Conservation (phyloP, 805 yeast species). For the Wickerhamomyces kurtzmanii region DNA sequence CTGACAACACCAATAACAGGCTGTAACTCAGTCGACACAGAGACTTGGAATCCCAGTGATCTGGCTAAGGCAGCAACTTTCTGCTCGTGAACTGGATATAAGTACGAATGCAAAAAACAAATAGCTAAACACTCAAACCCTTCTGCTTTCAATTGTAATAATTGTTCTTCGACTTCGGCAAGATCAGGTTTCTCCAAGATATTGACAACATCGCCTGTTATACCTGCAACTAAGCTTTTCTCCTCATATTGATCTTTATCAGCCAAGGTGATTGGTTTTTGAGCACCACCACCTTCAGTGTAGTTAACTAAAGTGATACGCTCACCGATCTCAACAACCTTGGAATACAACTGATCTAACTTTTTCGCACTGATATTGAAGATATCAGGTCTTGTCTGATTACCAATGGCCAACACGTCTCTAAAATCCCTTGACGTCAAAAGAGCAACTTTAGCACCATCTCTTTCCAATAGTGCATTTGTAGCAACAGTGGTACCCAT, state of each 20-base stretch:
- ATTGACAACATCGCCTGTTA: constrained; percentile 38
- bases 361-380: constrained; percentile 33
- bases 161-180: constrained; percentile 3
- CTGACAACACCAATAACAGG: constrained; percentile 22
- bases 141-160: constrained; percentile 9
- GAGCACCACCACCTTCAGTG: constrained; percentile 29
- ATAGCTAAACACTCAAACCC: constrained; percentile 17
- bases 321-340: constrained; percentile 34
- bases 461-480: constrained; percentile 36
- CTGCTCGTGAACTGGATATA: constrained; percentile 21
- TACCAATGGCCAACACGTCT: constrained; percentile 35
- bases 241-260: constrained; percentile 21
- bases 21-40: constrained; percentile 20
- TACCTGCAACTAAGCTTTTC: constrained; percentile 7
- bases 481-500: constrained; percentile 41
- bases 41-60: constrained; percentile 17
- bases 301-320: constrained; percentile 51
- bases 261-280: constrained; percentile 25
- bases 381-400: constrained; percentile 36
- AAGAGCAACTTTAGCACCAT: constrained; percentile 32
- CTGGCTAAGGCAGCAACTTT: constrained; percentile 14
- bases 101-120: constrained; percentile 18
- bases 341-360: constrained; percentile 27
- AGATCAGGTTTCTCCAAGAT: constrained; percentile 18
- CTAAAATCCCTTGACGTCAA: constrained; percentile 35